Percentiles rank a stretch among this genome's conserved stretches.
phyloP scores from a whole-genome alignment of 805 yeast species.

The Yamadazyma kitorensis region DNA sequence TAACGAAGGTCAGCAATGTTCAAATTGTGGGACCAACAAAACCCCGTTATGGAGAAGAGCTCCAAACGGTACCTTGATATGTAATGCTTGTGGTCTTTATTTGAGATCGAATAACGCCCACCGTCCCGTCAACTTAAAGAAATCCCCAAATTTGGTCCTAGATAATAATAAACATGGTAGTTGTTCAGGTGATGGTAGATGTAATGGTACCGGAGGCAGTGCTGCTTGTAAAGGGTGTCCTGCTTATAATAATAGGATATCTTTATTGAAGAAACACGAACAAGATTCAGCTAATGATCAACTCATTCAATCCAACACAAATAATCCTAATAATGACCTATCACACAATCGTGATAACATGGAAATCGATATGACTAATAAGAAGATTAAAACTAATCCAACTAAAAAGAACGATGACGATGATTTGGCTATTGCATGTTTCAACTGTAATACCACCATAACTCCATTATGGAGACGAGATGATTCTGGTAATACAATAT shows the following conservation, averaged over 20 bases:
- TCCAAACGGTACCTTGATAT: conserved; percentile 52
- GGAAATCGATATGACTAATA: no score
- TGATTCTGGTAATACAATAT: conserved; percentile 75
- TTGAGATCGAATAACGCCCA: conserved; percentile 58
- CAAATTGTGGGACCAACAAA: conserved; percentile 54
- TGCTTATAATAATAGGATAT: conserved; percentile 69
- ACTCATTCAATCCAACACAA: no score
- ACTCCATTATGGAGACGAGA: conserved; percentile 88
- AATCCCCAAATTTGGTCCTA: conserved; percentile 51
- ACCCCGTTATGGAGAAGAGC: conserved; percentile 61
- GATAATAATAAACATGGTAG: conserved; percentile 47
- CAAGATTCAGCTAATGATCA: conserved; percentile 4
- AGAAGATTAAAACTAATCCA: no score
- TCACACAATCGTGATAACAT: no score
- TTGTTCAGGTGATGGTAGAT: conserved; percentile 73
- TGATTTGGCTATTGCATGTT: conserved; percentile 69
- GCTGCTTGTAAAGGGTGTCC: conserved; percentile 82
- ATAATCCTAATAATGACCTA: no score
- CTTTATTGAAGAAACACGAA: conserved; percentile 16
- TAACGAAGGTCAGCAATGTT: conserved; percentile 48
- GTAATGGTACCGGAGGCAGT: conserved; percentile 87
- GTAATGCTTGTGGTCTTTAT: conserved; percentile 62
- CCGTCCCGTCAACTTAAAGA: conserved; percentile 63
- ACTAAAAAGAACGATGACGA: conserved; percentile 20
- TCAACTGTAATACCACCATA: conserved; percentile 79